These are phyloP conservation scores for Sclerotinia nivalis DNA, from an alignment of 2,329 filamentous ascomycete genomes.

Conservation along the genomic window DNA sequence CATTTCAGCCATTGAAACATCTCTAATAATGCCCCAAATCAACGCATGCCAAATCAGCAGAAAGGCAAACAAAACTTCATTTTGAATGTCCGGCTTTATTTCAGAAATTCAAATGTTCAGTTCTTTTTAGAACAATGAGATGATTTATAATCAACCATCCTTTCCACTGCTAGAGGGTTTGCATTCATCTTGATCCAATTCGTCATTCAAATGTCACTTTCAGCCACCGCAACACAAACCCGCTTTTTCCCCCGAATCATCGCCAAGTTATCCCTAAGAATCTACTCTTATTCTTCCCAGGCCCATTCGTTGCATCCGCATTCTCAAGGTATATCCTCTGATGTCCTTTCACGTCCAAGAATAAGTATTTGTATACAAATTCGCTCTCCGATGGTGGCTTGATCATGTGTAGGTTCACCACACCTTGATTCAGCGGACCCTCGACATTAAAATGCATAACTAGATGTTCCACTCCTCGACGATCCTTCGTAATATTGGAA, in stretches of 20 bases:
- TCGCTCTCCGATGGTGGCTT: slow-evolving; percentile 65
- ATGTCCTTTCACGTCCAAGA: slow-evolving; percentile 75
- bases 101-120: too few species aligned
- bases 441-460: slow-evolving; percentile 86
- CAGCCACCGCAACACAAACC: not conserved
- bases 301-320: slow-evolving; percentile 45
- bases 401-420: slow-evolving; percentile 76
- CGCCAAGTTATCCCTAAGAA: slow-evolving; percentile 41
- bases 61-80: too few species aligned
- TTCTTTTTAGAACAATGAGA: too few species aligned
- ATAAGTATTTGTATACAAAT: slow-evolving; percentile 79
- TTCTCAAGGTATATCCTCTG: slow-evolving; percentile 66
- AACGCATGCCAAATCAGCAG: too few species aligned
- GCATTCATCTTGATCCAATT: too few species aligned
- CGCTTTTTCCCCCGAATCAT: slow-evolving; percentile 17
- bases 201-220: not conserved
- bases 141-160: too few species aligned
- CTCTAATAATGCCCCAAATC: too few species aligned
- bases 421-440: slow-evolving; percentile 71
- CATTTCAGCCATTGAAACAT: too few species aligned
- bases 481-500: slow-evolving; percentile 68
- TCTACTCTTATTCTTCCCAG: slow-evolving; percentile 39
- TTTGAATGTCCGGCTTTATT: too few species aligned
- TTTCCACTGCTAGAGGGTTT: too few species aligned
- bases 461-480: slow-evolving; percentile 75